Evolutionary conservation across 768 basidiomycete species (phyloP).

Genomic region (Lactarius deliciosus): DNA sequence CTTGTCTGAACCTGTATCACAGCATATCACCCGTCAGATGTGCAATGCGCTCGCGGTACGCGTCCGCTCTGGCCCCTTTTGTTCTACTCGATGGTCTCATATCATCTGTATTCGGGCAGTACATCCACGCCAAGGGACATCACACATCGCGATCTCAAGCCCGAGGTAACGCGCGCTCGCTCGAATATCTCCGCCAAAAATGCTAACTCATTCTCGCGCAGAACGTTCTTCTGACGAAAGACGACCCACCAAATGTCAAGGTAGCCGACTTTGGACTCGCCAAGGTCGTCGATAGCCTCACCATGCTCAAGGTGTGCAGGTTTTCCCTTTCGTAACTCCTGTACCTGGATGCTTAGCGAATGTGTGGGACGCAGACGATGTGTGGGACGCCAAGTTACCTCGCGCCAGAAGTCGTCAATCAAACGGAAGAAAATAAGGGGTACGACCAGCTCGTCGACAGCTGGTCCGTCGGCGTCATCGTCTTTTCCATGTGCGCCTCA

Average conservation of each 20-base stretch:
- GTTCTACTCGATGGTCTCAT: neutral
- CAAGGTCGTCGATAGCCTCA: slow-evolving; percentile 80
- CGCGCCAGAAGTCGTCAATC: slow-evolving; percentile 86
- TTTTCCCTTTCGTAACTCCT: neutral
- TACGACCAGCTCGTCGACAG: slow-evolving; percentile 91
- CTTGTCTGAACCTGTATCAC: slow-evolving; percentile 53
- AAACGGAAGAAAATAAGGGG: slow-evolving; percentile 55
- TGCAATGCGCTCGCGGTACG: slow-evolving; percentile 75
- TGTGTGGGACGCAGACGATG: slow-evolving; percentile 60
- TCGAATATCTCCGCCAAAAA: slow-evolving; percentile 22
- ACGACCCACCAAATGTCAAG: slow-evolving; percentile 71
- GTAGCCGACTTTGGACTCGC: slow-evolving; percentile 97
- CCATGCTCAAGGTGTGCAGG: slow-evolving; percentile 64
- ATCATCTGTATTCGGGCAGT: slow-evolving; percentile 37
- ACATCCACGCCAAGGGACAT: slow-evolving; percentile 73
- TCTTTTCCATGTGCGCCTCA: slow-evolving; percentile 76
- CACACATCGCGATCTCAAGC: slow-evolving; percentile 92
- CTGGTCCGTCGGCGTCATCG: slow-evolving; percentile 95
- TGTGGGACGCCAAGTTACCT: slow-evolving; percentile 96
- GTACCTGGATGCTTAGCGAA: neutral
- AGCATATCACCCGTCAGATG: slow-evolving; percentile 77
- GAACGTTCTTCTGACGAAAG: slow-evolving; percentile 82
- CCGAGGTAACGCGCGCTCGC: slow-evolving; percentile 49
- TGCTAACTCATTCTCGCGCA: slow-evolving; percentile 33
- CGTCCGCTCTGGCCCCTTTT: slow-evolving; percentile 4